A percentile compares a stretch with the other conserved stretches of the same genome.
Conservation (phyloP, 257 asterid genomes). For the Dorcoceras hygrometricum region DNA sequence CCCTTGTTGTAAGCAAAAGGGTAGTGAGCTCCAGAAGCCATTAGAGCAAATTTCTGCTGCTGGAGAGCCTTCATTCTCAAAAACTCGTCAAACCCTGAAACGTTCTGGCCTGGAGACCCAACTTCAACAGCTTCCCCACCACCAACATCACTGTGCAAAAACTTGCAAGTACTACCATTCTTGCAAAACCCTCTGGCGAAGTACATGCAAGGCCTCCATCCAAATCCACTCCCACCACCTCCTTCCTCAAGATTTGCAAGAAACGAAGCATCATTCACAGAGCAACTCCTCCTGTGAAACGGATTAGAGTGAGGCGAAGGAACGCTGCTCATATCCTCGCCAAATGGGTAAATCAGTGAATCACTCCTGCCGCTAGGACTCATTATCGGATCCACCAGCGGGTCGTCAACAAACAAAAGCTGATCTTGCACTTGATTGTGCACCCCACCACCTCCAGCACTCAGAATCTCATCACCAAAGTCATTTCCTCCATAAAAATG, state of each 20-base stretch:
- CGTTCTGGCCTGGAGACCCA: conserved; percentile 52
- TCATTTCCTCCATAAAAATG: neutral
- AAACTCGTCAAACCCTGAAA: conserved; percentile 65
- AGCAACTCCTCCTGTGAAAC: conserved; percentile 75
- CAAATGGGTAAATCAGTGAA: conserved; percentile 58
- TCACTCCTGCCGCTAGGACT: conserved; percentile 93
- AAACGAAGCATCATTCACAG: conserved; percentile 74
- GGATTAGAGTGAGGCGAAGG: conserved; percentile 36
- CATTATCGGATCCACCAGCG: conserved; percentile 54
- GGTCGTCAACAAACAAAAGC: conserved; percentile 59
- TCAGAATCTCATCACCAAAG: neutral
- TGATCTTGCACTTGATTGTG: conserved; percentile 44
- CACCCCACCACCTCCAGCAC: conserved; percentile 22
- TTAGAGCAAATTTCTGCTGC: conserved; percentile 68
- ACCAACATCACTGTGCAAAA: conserved; percentile 45
- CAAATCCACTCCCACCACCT: conserved; percentile 43
- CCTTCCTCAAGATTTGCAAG: conserved; percentile 50
- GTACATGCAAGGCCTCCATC: conserved; percentile 85
- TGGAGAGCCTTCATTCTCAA: conserved; percentile 69
- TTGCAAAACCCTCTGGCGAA: conserved; percentile 76
- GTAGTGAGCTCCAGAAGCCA: conserved; percentile 61
- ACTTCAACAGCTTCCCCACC: conserved; percentile 32
- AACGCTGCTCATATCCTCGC: conserved; percentile 43
- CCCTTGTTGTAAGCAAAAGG: conserved; percentile 57
- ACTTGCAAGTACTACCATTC: conserved; percentile 64